Percentiles rank a stretch among this genome's conserved stretches.
phyloP scores from a whole-genome alignment of 2,329 filamentous ascomycete species.

The Stromatinia cepivora region DNA sequence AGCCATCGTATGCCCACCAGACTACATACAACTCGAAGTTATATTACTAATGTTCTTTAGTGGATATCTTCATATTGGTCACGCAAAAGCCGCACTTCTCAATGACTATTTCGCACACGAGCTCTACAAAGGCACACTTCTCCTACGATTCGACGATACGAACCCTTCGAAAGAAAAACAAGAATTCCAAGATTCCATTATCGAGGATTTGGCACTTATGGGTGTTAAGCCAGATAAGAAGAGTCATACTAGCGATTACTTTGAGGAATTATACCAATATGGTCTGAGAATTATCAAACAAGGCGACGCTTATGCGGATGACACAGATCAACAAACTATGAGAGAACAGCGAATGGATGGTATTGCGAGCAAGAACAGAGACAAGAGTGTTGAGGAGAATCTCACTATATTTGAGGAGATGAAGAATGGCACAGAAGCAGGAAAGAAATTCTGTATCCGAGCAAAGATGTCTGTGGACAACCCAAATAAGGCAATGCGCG shows the following conservation, averaged over 20 bases:
- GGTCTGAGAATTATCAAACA: slow-evolving; percentile 81
- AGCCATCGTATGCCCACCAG: slow-evolving; percentile 69
- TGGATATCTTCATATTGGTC: slow-evolving; percentile 91
- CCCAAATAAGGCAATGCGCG: slow-evolving; percentile 92
- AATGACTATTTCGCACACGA: slow-evolving; percentile 97
- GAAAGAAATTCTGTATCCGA: slow-evolving; percentile 84
- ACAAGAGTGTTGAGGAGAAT: slow-evolving; percentile 78
- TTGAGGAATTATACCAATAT: slow-evolving; percentile 85
- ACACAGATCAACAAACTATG: slow-evolving; percentile 89
- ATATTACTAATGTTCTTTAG: slow-evolving; percentile 30
- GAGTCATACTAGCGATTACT: slow-evolving; percentile 94
- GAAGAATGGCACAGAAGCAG: slow-evolving; percentile 80
- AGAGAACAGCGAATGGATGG: slow-evolving; percentile 80
- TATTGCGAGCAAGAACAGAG: slow-evolving; percentile 76
- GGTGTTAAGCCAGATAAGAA: slow-evolving; percentile 85
- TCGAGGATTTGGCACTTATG: slow-evolving; percentile 88
- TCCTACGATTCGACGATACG: slow-evolving; percentile 94
- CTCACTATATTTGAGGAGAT: slow-evolving; percentile 88
- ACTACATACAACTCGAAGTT: neutral
- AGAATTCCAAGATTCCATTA: slow-evolving; percentile 91
- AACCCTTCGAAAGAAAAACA: slow-evolving; percentile 97
- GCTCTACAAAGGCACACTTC: slow-evolving; percentile 86
- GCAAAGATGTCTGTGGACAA: slow-evolving; percentile 91
- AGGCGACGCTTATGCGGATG: slow-evolving; percentile 90
- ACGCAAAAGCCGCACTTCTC: slow-evolving; percentile 89